Evolutionary conservation across 768 basidiomycete genomes (phyloP).

Genomic region (Galerina sulciceps): DNA sequence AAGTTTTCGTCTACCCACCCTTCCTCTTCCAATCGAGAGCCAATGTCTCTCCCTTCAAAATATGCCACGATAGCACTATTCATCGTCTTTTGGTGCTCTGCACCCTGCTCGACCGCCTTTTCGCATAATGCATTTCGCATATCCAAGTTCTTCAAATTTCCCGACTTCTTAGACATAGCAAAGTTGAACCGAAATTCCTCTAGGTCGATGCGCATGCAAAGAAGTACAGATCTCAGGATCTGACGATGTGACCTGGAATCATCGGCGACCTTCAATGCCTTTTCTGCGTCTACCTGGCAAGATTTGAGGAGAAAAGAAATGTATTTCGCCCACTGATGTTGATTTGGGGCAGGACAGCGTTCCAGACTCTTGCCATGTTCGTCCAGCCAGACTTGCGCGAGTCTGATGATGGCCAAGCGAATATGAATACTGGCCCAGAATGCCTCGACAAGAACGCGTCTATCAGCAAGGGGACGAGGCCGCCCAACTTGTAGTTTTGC

Average conservation of each 20-base stretch:
- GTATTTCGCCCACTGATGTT: constrained; percentile 53
- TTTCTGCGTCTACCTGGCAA: constrained; percentile 49
- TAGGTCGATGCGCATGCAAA: constrained; percentile 47
- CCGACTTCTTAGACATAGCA: constrained; percentile 32
- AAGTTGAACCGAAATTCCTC: constrained; percentile 57
- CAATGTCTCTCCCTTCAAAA: constrained; percentile 5
- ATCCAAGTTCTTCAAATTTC: constrained; percentile 20
- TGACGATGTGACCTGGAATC: constrained; percentile 58
- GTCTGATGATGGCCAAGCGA: constrained; percentile 51
- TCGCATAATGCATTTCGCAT: constrained; percentile 27
- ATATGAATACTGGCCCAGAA: constrained; percentile 58
- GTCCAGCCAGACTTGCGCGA: constrained; percentile 47
- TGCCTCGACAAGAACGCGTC: constrained; percentile 63
- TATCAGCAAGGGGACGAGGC: constrained; percentile 60
- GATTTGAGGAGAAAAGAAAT: constrained; percentile 47
- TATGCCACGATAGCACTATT: background rate
- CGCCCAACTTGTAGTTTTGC: constrained; percentile 59
- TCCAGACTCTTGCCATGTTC: constrained; percentile 22
- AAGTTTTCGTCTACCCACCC: constrained; percentile 53
- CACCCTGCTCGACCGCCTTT: background rate
- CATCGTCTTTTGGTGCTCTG: background rate
- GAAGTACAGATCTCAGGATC: constrained; percentile 45
- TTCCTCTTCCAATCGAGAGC: constrained; percentile 28
- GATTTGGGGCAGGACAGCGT: constrained; percentile 13
- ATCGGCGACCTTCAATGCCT: constrained; percentile 49